These are phyloP conservation scores for Fusarium ambrosium DNA, from an alignment of 2,329 filamentous ascomycete species.

Conservation along the genomic window DNA sequence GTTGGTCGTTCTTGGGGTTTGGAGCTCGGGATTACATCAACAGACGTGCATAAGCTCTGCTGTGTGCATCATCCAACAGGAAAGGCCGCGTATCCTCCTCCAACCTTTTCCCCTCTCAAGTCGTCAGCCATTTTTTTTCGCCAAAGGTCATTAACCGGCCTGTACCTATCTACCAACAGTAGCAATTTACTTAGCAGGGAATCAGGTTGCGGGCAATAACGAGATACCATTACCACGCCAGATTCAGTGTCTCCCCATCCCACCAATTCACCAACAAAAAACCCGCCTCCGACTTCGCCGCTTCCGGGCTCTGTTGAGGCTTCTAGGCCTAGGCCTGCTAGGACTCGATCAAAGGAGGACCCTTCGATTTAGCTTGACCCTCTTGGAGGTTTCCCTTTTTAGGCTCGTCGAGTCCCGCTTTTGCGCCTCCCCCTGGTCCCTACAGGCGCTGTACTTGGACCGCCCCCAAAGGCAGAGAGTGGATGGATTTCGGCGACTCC, in stretches of 20 bases:
- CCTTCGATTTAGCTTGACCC: conserved; percentile 1
- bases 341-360: conserved; percentile 12
- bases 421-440: conserved; percentile 38
- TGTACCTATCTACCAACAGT: not conserved
- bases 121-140: conserved; percentile 13
- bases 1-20: not conserved
- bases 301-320: not conserved
- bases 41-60: conserved; percentile 8
- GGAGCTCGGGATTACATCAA: conserved; percentile 15
- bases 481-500: conserved; percentile 36
- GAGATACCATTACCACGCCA: not conserved
- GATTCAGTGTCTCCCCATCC: not conserved
- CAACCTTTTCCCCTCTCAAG: not conserved
- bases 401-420: conserved; percentile 31
- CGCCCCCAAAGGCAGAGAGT: conserved; percentile 26
- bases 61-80: conserved; percentile 29
- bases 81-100: conserved; percentile 29
- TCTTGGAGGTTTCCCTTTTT: conserved; percentile 24
- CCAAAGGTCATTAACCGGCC: not conserved
- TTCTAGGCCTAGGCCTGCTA: not conserved
- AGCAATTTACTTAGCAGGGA: not conserved
- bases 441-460: not conserved
- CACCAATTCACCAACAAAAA: not conserved
- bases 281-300: not conserved
- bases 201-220: not conserved